A percentile compares a stretch with the other conserved stretches of the same genome.
Conservation (phyloP, 805 yeast genomes). For the Wickerhamomyces subpelliculosus region DNA sequence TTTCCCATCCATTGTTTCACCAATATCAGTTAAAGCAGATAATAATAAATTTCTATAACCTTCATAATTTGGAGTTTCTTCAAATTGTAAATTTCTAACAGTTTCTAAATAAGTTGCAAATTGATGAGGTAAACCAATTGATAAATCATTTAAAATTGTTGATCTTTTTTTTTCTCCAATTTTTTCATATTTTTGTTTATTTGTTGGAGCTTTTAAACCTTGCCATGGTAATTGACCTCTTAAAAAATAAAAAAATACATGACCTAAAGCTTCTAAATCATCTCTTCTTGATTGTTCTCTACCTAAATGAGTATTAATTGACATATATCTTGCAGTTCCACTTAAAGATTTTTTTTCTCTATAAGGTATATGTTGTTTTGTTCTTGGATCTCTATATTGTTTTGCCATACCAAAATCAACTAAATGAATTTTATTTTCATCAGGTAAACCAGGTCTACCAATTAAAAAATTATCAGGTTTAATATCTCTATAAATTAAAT, state of each 20-base stretch:
- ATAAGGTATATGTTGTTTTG: slow-evolving; percentile 77
- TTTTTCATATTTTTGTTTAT: slow-evolving; percentile 74
- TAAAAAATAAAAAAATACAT: slow-evolving; percentile 71
- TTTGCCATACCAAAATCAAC: slow-evolving; percentile 88
- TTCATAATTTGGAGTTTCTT: slow-evolving; percentile 74
- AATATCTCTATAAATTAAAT: slow-evolving; percentile 72
- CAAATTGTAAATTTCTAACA: slow-evolving; percentile 65
- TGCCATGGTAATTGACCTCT: slow-evolving; percentile 86
- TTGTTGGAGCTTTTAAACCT: slow-evolving; percentile 84
- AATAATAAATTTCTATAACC: slow-evolving; percentile 57
- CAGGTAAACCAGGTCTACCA: slow-evolving; percentile 52
- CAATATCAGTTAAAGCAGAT: slow-evolving; percentile 49
- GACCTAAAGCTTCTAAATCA: slow-evolving; percentile 76
- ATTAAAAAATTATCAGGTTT: slow-evolving; percentile 79
- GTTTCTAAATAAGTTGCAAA: slow-evolving; percentile 68
- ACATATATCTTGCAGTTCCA: slow-evolving; percentile 86
- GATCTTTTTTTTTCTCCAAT: slow-evolving; percentile 77
- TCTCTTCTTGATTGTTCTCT: slow-evolving; percentile 80
- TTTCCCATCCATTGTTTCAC: slow-evolving; percentile 55
- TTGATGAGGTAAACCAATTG: slow-evolving; percentile 62
- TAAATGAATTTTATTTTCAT: slow-evolving; percentile 62
- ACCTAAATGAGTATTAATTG: slow-evolving; percentile 82
- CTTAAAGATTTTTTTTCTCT: slow-evolving; percentile 73
- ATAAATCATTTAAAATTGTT: slow-evolving; percentile 52
- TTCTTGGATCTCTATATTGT: slow-evolving; percentile 73